Evolutionary conservation across 2,329 filamentous ascomycete genomes (phyloP), one percentile per base, ranked within the genome.

Genomic region (Waltergamsia citrina): DNA sequence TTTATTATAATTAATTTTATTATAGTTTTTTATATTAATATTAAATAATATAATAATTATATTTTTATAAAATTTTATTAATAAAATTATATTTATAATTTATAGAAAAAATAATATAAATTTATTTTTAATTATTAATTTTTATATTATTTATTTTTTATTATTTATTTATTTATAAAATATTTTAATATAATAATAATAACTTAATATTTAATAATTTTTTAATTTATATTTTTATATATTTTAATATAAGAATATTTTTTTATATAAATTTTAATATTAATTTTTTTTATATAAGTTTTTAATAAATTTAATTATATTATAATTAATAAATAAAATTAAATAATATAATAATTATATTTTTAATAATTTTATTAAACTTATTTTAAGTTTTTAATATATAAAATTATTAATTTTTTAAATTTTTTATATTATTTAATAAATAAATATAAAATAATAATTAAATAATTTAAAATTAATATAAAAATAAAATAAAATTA

Each of bases 391-490:
- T 8, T n/a, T 24, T 8, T 8, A 8, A n/a, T 8, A 24, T 24
- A n/a, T 8, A 8, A n/a, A 24, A 8, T 8, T 8, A 24, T 8
- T 24, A 24, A 24, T 24, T n/a, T 8, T 24, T n/a, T 24, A 24
- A 8, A 8, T 24, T 24, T n/a, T 24, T 12, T 10, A 15, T n/a
- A 35, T 19, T 11, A 17, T 16, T 12, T 35, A 5, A 6, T 30
- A 26, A 17, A n/a, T n/a, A 56, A 49, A 23, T 35, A 33, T 15
- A 50, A 47, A 24, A 22, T 58, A 15, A 20, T 39, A 22, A 31
- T 44, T 5, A 42, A 25, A 33, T 11, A 8, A 16, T n/a, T n/a
- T n/a, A n/a, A n/a, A 8, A 29, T 15, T 29, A 8, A 8, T n/a
- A n/a, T n/a, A n/a, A n/a, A n/a, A n/a, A n/a, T 24, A 8, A 8